Percentiles rank a stretch among this genome's conserved stretches.
These are phyloP conservation scores for Aleurites moluccanus DNA, from an alignment of 441 rosid species.

Conservation along the genomic window DNA sequence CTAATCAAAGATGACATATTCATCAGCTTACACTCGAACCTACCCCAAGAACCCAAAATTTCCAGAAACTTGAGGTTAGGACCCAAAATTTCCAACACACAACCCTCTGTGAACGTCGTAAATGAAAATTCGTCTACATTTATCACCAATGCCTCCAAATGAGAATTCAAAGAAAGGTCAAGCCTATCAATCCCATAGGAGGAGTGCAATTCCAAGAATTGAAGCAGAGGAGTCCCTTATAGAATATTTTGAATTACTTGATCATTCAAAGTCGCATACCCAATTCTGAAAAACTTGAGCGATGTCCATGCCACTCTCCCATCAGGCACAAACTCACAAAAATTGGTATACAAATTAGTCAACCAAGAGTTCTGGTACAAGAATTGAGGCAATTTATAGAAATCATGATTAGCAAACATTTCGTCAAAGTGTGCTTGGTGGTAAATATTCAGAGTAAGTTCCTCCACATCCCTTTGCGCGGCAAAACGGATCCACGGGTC, in stretches of 20 bases:
- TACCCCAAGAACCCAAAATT: background rate
- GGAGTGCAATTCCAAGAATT: background rate
- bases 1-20: background rate
- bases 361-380: too few species aligned
- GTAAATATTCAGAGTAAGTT: too few species aligned
- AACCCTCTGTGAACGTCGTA: too few species aligned
- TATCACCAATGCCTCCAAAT: background rate
- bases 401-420: too few species aligned
- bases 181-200: background rate
- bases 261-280: background rate
- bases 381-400: too few species aligned
- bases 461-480: too few species aligned
- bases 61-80: background rate
- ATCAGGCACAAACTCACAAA: background rate
- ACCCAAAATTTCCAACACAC: background rate
- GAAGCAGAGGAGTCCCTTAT: background rate
- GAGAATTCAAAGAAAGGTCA: background rate
- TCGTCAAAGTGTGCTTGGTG: too few species aligned
- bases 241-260: background rate
- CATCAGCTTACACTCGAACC: background rate
- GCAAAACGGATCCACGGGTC: slow-evolving; percentile 4
- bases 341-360: too few species aligned
- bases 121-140: background rate
- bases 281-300: background rate
- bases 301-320: background rate